Percentiles rank a stretch among this genome's conserved stretches.
These are phyloP conservation scores for Marchantia paleacea DNA, from an alignment of 225 moss, liverwort and hornwort species.

Conservation along the genomic window DNA sequence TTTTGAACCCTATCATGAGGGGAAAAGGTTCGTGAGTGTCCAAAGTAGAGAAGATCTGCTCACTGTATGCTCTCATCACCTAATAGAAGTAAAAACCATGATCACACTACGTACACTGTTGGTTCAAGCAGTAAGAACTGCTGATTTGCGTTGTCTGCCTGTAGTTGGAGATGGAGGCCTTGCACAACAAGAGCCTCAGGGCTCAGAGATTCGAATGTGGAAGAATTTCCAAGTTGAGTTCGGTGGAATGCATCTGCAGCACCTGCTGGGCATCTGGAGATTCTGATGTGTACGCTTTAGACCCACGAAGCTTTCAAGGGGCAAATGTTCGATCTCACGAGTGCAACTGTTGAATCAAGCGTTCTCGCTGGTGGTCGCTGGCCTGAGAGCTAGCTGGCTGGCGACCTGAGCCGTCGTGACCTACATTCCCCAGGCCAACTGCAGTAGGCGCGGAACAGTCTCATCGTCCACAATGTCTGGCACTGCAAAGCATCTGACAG, in stretches of 20 bases:
- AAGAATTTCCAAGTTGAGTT: neutral
- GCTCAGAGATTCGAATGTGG: neutral
- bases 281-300: neutral
- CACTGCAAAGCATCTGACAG: slow-evolving; percentile 12
- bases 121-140: neutral
- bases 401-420: neutral
- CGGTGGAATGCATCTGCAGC: neutral
- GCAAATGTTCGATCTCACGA: neutral
- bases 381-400: slow-evolving; percentile 9
- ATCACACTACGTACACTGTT: neutral
- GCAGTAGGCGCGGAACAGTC: neutral
- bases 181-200: neutral
- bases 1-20: too few species aligned
- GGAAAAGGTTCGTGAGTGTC: neutral
- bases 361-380: neutral
- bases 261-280: neutral
- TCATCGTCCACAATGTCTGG: slow-evolving; percentile 3
- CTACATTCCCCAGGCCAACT: slow-evolving; percentile 5
- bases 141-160: neutral
- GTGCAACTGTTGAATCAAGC: neutral
- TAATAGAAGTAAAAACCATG: neutral
- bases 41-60: neutral
- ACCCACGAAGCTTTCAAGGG: neutral
- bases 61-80: neutral
- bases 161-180: neutral